Percentiles rank a stretch among this genome's conserved stretches.
phyloP scores from a whole-genome alignment of 768 basidiomycete species.

The Leccinum fibrillosum region DNA sequence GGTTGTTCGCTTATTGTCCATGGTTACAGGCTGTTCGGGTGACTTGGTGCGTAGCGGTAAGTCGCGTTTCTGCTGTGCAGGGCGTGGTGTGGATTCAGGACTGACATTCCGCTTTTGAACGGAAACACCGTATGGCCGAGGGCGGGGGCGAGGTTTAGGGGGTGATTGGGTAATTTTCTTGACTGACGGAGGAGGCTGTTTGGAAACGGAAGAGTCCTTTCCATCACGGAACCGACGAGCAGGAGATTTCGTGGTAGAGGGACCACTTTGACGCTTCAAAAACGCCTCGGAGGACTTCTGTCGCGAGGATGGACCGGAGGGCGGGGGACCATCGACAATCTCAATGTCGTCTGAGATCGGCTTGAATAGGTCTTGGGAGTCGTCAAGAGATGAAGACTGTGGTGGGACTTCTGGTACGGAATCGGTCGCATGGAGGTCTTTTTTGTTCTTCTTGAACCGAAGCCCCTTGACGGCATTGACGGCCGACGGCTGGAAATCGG shows the following conservation, averaged over 20 bases:
- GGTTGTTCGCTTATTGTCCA: not conserved
- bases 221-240: not conserved
- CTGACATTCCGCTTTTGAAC: conserved; percentile 5
- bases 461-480: not conserved
- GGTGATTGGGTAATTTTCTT: not conserved
- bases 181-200: not conserved
- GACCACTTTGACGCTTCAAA: conserved; percentile 6
- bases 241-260: not conserved
- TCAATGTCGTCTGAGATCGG: conserved; percentile 20
- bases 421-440: not conserved
- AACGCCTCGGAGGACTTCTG: not conserved
- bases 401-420: conserved; percentile 8
- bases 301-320: not conserved
- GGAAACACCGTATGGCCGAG: conserved; percentile 10
- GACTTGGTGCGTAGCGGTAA: conserved; percentile 7
- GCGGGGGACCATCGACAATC: not conserved
- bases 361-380: conserved; percentile 23
- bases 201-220: conserved; percentile 6
- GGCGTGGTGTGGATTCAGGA: conserved; percentile 18
- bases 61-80: not conserved
- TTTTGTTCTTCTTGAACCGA: conserved; percentile 38
- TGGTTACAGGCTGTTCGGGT: not conserved
- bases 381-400: conserved; percentile 18
- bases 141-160: conserved; percentile 16
- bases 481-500: conserved; percentile 21